phyloP scores from a whole-genome alignment of 768 basidiomycete genomes.

The Suillus subluteus region DNA sequence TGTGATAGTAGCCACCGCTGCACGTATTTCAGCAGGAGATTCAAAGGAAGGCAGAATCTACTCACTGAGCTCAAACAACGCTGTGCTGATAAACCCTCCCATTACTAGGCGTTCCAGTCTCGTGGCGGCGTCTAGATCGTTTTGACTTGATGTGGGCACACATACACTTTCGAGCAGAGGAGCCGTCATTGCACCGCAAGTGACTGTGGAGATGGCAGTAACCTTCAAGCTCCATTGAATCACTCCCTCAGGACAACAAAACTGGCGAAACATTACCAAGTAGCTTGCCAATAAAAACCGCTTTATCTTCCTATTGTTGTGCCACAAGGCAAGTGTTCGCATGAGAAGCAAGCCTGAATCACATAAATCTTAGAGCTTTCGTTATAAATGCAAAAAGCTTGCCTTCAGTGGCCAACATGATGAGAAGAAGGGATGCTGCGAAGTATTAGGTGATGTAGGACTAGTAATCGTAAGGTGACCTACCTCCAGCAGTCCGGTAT shows the following conservation, averaged over 20 bases:
- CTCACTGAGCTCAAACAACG: slow-evolving; percentile 16
- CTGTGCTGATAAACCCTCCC: slow-evolving; percentile 11
- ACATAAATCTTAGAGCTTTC: background rate
- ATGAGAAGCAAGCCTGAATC: slow-evolving; percentile 15
- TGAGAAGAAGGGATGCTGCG: slow-evolving; percentile 9
- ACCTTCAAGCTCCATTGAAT: slow-evolving; percentile 5
- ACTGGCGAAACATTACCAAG: slow-evolving; percentile 3
- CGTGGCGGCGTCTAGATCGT: slow-evolving; percentile 7
- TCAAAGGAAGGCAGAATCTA: background rate
- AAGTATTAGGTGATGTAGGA: background rate
- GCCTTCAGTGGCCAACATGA: slow-evolving; percentile 16
- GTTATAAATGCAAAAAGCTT: background rate
- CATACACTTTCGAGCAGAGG: slow-evolving; percentile 9
- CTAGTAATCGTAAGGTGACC: background rate
- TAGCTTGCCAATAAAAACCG: slow-evolving; percentile 12
- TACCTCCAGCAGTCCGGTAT: slow-evolving; percentile 13
- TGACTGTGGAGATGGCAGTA: slow-evolving; percentile 7
- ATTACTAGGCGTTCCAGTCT: slow-evolving; percentile 10
- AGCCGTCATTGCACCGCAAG: slow-evolving; percentile 3
- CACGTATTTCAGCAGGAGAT: background rate
- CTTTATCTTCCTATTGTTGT: background rate
- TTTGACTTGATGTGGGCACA: slow-evolving; percentile 4
- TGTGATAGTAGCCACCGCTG: slow-evolving; percentile 10
- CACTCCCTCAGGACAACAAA: background rate
- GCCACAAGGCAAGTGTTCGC: slow-evolving; percentile 16